Percentiles rank a stretch among this genome's conserved stretches.
phyloP scores from a whole-genome alignment of 306 rosid species.

The Phaseolus lunatus region DNA sequence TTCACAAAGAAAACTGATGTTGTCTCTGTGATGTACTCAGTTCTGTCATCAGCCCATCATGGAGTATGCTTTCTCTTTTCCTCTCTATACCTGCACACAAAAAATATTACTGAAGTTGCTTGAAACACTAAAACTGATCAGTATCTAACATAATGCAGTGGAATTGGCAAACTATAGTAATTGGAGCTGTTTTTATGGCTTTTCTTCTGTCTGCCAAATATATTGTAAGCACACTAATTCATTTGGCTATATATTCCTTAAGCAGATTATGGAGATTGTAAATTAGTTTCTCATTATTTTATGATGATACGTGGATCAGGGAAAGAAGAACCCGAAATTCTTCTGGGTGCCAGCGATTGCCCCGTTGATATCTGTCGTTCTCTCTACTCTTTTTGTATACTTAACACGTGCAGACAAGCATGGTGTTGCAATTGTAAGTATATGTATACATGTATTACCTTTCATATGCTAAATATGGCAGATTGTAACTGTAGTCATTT shows the following conservation, averaged over 20 bases:
- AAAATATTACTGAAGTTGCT: not conserved
- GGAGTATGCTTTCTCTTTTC: conserved; percentile 66
- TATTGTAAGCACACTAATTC: conserved; percentile 64
- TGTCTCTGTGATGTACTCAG: conserved; percentile 79
- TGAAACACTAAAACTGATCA: conserved; percentile 38
- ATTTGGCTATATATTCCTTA: conserved; percentile 3
- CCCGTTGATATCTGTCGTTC: conserved; percentile 83
- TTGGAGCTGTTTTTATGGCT: conserved; percentile 69
- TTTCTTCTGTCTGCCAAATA: conserved; percentile 71
- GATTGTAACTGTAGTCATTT: conserved; percentile 21
- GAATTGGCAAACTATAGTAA: conserved; percentile 93
- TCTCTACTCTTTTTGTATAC: conserved; percentile 82
- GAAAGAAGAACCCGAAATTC: conserved; percentile 73
- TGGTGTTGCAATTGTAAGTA: conserved; percentile 87
- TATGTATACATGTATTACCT: conserved; percentile 4
- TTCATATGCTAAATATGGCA: conserved; percentile 11
- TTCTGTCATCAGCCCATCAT: conserved; percentile 70
- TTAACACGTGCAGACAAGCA: conserved; percentile 80
- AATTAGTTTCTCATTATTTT: conserved; percentile 43
- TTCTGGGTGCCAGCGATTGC: conserved; percentile 98
- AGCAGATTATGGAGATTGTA: conserved; percentile 23
- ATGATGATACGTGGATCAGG: conserved; percentile 59
- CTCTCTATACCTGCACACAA: conserved; percentile 21
- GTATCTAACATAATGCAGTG: conserved; percentile 68
- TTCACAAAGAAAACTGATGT: conserved; percentile 88